Evolutionary conservation across 164 flowering plant genomes (phyloP).

Genomic region (Macadamia tetraphylla): DNA sequence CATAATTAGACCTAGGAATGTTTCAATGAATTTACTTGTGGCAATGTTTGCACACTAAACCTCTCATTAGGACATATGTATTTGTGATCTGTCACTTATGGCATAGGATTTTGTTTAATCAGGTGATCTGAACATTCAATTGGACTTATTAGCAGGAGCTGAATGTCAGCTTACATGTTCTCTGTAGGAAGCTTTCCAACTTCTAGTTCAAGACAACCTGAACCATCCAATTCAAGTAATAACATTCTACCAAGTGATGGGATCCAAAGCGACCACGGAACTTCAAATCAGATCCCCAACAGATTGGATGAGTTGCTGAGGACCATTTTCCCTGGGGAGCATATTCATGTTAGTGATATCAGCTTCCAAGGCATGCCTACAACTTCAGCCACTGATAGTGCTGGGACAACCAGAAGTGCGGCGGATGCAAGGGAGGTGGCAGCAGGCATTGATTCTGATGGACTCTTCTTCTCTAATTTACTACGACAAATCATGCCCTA

Average conservation of each 20-base stretch:
- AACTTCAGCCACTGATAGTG: conserved; percentile 13
- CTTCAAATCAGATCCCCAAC: conserved; percentile 17
- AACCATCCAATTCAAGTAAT: conserved; percentile 13
- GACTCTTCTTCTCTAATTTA: conserved; percentile 42
- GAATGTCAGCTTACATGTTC: background rate
- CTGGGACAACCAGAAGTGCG: conserved; percentile 15
- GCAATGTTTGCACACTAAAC: too few relatives aligned
- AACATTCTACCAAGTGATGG: conserved; percentile 21
- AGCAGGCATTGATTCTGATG: conserved; percentile 24
- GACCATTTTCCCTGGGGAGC: conserved; percentile 28
- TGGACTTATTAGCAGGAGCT: background rate
- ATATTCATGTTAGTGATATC: conserved; percentile 15
- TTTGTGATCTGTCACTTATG: background rate
- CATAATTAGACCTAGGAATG: too few relatives aligned
- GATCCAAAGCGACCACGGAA: conserved; percentile 18
- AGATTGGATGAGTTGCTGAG: conserved; percentile 36
- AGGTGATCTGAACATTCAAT: background rate
- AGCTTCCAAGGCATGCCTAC: conserved; percentile 13
- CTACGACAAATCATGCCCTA: conserved; percentile 55
- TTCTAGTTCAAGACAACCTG: conserved; percentile 18
- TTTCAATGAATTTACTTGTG: too few relatives aligned
- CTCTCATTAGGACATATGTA: too few relatives aligned
- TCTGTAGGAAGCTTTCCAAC: conserved; percentile 18
- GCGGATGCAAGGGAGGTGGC: conserved; percentile 23
- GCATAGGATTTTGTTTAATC: background rate